phyloP scores from a whole-genome alignment of 1,139 yeast genomes.

The Suhomyces maxii region DNA sequence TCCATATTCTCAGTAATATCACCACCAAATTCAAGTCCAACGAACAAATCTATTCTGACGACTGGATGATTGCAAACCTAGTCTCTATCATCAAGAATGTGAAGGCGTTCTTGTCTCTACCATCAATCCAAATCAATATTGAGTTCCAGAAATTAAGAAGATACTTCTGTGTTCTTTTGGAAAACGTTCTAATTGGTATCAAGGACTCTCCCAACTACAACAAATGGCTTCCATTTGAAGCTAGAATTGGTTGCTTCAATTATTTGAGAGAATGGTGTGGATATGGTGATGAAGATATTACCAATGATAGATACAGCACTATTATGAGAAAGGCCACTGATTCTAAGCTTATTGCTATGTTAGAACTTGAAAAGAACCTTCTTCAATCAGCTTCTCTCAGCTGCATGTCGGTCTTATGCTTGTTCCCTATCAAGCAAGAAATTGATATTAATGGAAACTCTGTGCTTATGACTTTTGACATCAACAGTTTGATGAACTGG shows the following conservation, averaged over 20 bases:
- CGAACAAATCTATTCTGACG: slow-evolving; percentile 58
- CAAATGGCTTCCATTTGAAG: slow-evolving; percentile 78
- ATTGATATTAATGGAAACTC: slow-evolving; percentile 44
- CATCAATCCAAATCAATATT: slow-evolving; percentile 63
- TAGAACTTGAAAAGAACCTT: slow-evolving; percentile 78
- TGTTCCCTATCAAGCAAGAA: slow-evolving; percentile 58
- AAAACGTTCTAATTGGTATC: slow-evolving; percentile 61
- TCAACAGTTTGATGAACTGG: slow-evolving; percentile 73
- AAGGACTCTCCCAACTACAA: slow-evolving; percentile 39
- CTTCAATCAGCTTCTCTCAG: slow-evolving; percentile 73
- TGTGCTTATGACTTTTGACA: slow-evolving; percentile 66
- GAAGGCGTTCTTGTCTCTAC: slow-evolving; percentile 59
- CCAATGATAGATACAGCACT: slow-evolving; percentile 64
- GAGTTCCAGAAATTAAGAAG: slow-evolving; percentile 77
- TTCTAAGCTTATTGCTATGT: slow-evolving; percentile 53
- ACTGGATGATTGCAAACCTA: slow-evolving; percentile 65
- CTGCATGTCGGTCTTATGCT: slow-evolving; percentile 81
- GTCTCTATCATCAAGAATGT: slow-evolving; percentile 65
- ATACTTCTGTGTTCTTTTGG: slow-evolving; percentile 77
- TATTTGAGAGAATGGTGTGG: slow-evolving; percentile 95
- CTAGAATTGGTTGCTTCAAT: slow-evolving; percentile 78
- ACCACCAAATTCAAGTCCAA: slow-evolving; percentile 65
- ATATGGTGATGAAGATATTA: slow-evolving; percentile 63
- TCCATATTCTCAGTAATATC: slow-evolving; percentile 70
- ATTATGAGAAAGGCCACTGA: slow-evolving; percentile 50